These are phyloP conservation scores for Collybia mongolica DNA, from an alignment of 768 basidiomycete species.

Conservation along the genomic window DNA sequence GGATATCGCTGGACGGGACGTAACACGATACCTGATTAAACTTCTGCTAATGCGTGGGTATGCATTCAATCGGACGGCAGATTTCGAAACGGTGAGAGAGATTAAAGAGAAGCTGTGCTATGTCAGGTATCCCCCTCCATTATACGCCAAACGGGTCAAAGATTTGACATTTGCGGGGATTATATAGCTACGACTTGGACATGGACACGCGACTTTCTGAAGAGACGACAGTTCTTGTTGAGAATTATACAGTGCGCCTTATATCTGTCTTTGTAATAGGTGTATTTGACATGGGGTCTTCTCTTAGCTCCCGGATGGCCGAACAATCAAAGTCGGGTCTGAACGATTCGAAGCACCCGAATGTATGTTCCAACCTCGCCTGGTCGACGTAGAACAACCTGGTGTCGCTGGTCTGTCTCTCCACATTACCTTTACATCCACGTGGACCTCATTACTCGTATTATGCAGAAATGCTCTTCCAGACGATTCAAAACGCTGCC, in stretches of 20 bases:
- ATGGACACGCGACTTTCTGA: conserved; percentile 90
- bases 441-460: neutral
- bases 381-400: conserved; percentile 96
- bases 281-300: conserved; percentile 6
- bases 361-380: conserved; percentile 99
- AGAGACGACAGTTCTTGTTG: conserved; percentile 95
- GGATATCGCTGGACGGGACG: conserved; percentile 97
- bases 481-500: conserved; percentile 90
- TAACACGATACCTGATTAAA: conserved; percentile 98
- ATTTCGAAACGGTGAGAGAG: conserved; percentile 98
- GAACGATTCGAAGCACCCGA: conserved; percentile 99
- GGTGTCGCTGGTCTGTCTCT: conserved; percentile 79
- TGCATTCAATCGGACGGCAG: conserved; percentile 98
- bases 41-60: conserved; percentile 99
- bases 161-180: neutral
- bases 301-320: conserved; percentile 86
- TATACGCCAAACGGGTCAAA: neutral
- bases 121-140: conserved; percentile 60
- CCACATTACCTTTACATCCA: neutral
- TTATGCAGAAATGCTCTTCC: conserved; percentile 88
- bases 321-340: conserved; percentile 94
- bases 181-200: conserved; percentile 87
- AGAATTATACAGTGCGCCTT: conserved; percentile 86
- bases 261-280: neutral
- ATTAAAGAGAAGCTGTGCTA: conserved; percentile 99